Percentiles rank a stretch among this genome's conserved stretches.
phyloP scores from a whole-genome alignment of 495 filamentous ascomycete genomes.

The Penicillium dipodomyicola region DNA sequence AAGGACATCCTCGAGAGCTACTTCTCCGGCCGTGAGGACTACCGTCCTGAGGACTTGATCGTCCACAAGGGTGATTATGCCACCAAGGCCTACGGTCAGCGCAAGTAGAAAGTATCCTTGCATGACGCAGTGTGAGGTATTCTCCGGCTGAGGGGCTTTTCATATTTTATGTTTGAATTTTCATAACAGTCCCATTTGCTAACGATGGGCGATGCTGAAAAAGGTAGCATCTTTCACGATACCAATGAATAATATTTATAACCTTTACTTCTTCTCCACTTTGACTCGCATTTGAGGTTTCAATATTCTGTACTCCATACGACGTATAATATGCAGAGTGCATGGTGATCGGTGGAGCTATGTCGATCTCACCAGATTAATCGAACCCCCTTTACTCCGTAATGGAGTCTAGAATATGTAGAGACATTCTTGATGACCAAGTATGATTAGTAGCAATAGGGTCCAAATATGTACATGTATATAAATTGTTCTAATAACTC shows the following conservation, averaged over 20 bases:
- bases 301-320: background rate
- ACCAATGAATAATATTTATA: conserved; percentile 31
- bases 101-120: conserved; percentile 49
- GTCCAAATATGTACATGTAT: background rate
- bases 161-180: conserved; percentile 17
- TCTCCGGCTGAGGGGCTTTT: background rate
- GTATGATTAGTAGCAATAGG: background rate
- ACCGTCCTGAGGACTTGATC: conserved; percentile 88
- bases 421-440: background rate
- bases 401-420: background rate
- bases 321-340: background rate
- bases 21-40: conserved; percentile 81
- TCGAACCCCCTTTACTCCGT: background rate
- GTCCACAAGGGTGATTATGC: conserved; percentile 90
- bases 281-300: background rate
- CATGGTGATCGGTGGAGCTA: conserved; percentile 7
- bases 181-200: conserved; percentile 14
- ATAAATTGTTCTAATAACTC: background rate
- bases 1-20: conserved; percentile 91
- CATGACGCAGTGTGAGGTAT: background rate
- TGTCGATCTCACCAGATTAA: conserved; percentile 4
- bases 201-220: conserved; percentile 17
- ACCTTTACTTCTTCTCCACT: background rate
- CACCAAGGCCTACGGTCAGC: conserved; percentile 91
- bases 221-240: conserved; percentile 28